Conservation (phyloP, 345 rosid species). For the Populus deltoides region DNA sequence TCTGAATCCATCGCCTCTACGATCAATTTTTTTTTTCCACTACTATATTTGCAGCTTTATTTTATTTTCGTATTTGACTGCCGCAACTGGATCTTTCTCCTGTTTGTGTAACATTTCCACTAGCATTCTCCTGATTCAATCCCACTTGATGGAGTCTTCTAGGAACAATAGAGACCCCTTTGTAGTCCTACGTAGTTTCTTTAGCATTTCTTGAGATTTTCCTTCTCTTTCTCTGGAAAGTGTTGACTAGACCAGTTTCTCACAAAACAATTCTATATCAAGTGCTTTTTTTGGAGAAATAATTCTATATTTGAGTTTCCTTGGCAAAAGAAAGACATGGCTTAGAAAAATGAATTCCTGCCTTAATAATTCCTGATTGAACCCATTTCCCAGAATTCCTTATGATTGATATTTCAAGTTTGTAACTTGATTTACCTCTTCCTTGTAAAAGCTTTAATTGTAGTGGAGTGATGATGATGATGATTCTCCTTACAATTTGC, state of each 20-base stretch:
- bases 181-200: background rate
- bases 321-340: too few species aligned
- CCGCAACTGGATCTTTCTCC: background rate
- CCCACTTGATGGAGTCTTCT: background rate
- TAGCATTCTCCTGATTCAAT: background rate
- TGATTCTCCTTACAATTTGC: conserved; percentile 16
- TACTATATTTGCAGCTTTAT: background rate
- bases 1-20: background rate
- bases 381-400: background rate
- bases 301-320: too few species aligned
- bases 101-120: background rate
- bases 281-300: background rate
- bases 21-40: background rate
- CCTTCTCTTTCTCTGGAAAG: background rate
- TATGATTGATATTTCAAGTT: background rate
- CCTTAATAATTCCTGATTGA: too few species aligned
- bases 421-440: background rate
- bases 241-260: background rate
- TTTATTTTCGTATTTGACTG: background rate
- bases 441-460: background rate
- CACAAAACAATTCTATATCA: background rate
- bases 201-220: background rate
- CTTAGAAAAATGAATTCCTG: too few species aligned
- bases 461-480: background rate
- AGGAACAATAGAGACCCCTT: background rate